A percentile compares a stretch with the other conserved stretches of the same genome.
phyloP scores from a whole-genome alignment of 129 eudicot genomes.

The Apium graveolens region DNA sequence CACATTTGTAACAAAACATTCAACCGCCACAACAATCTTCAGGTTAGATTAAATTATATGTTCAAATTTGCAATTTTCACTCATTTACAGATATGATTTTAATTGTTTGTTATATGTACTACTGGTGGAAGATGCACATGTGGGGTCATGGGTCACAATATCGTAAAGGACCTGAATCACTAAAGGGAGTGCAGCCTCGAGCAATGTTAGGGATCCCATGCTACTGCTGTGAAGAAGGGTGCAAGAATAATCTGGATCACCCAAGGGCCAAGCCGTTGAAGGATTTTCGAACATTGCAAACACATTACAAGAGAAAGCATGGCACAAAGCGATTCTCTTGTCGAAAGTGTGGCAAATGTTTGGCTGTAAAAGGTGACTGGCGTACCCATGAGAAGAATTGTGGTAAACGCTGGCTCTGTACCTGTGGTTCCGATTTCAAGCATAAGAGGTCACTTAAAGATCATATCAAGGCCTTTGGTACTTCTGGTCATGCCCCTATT shows the following conservation, averaged over 20 bases:
- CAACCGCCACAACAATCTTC: conserved; percentile 86
- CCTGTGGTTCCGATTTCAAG: conserved; percentile 85
- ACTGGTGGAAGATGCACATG: conserved; percentile 67
- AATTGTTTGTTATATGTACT: neutral
- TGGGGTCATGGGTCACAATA: conserved; percentile 91
- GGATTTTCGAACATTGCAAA: conserved; percentile 76
- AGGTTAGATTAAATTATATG: conserved; percentile 30
- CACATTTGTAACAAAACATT: conserved; percentile 71
- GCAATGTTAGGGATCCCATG: conserved; percentile 67
- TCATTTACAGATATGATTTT: neutral
- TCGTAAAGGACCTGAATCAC: conserved; percentile 69
- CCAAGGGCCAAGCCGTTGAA: conserved; percentile 70
- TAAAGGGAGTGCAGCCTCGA: conserved; percentile 63
- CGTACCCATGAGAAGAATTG: conserved; percentile 91
- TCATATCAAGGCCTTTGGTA: conserved; percentile 64
- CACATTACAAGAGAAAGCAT: conserved; percentile 77
- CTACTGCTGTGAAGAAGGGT: conserved; percentile 80
- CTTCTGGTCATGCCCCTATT: conserved; percentile 28
- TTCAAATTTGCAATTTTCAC: neutral
- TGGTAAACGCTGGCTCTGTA: conserved; percentile 80
- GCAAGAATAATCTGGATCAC: conserved; percentile 78
- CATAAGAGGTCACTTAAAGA: conserved; percentile 87
- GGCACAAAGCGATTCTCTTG: conserved; percentile 19
- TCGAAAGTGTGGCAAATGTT: conserved; percentile 65
- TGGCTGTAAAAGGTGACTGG: conserved; percentile 92